Conservation (phyloP, 805 yeast species). For the Limtongia smithiae region DNA sequence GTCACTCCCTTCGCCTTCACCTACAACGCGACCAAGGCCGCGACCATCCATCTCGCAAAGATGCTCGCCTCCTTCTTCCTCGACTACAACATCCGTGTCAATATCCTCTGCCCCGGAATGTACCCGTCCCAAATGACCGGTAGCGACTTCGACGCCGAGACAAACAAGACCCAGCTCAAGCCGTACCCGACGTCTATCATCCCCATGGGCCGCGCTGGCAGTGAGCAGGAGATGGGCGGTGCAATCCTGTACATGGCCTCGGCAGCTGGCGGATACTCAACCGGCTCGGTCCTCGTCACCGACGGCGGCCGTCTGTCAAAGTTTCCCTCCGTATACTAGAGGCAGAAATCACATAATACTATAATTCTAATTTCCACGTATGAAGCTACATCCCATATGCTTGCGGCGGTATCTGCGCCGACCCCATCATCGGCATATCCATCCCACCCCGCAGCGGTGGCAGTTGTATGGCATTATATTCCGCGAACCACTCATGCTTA, state of each 20-base stretch:
- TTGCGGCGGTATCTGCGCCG: constrained; percentile 20
- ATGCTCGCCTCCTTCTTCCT: constrained; percentile 25
- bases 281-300: constrained; percentile 62
- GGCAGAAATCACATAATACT: no score
- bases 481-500: constrained; percentile 77
- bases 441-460: constrained; percentile 1
- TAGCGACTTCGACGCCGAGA: constrained; percentile 45
- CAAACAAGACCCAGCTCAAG: constrained; percentile 36
- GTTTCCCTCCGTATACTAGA: constrained; percentile 22
- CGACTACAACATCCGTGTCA: constrained; percentile 50
- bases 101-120: constrained; percentile 61
- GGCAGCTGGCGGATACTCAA: constrained; percentile 62
- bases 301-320: constrained; percentile 59
- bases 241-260: constrained; percentile 66
- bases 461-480: constrained; percentile 43
- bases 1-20: constrained; percentile 23
- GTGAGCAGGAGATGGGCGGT: constrained; percentile 63
- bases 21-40: constrained; percentile 28
- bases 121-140: constrained; percentile 54
- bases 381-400: constrained; percentile 20
- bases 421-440: constrained; percentile 19
- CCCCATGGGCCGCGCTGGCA: constrained; percentile 64
- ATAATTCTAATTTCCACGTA: no score
- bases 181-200: constrained; percentile 41
- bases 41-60: constrained; percentile 27